phyloP scores from a whole-genome alignment of 768 basidiomycete genomes.

The Candolleomyces aberdarensis region DNA sequence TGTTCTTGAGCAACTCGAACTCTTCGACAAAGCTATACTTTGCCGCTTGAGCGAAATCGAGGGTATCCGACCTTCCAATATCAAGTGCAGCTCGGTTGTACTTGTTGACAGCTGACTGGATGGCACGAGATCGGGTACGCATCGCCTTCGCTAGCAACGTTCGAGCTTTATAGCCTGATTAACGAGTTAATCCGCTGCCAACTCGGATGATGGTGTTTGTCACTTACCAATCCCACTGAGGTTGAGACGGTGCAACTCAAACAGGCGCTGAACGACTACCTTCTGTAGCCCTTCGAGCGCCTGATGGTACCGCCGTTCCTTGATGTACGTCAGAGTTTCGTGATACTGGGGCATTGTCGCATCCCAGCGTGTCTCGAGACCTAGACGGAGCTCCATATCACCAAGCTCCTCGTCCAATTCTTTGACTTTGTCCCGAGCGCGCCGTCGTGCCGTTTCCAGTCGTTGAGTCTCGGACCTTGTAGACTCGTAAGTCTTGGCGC shows the following conservation, averaged over 20 bases:
- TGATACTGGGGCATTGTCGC: neutral
- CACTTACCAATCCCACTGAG: constrained; percentile 24
- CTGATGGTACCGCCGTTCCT: constrained; percentile 5
- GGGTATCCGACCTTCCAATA: constrained; percentile 12
- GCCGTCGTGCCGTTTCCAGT: constrained; percentile 4
- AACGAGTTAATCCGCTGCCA: neutral
- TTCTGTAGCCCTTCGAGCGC: constrained; percentile 29
- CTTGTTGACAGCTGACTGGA: constrained; percentile 23
- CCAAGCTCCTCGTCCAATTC: neutral
- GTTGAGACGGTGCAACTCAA: constrained; percentile 25
- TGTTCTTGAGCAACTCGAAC: too few relatives aligned
- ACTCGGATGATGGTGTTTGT: neutral
- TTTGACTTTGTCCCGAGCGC: neutral
- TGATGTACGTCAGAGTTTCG: constrained; percentile 10
- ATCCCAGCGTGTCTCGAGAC: neutral
- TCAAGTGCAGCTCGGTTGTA: constrained; percentile 28
- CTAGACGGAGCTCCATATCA: neutral
- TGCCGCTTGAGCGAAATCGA: constrained; percentile 20
- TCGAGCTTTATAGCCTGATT: constrained; percentile 30
- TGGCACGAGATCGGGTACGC: constrained; percentile 25
- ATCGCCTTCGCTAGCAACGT: constrained; percentile 32
- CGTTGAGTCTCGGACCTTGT: neutral
- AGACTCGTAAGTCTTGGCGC: neutral
- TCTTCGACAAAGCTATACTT: constrained; percentile 10
- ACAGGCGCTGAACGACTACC: constrained; percentile 31